A percentile compares a stretch with the other conserved stretches of the same genome.
These are phyloP conservation scores for Yarrowia galli DNA, from an alignment of 1,139 yeast species.

Conservation along the genomic window DNA sequence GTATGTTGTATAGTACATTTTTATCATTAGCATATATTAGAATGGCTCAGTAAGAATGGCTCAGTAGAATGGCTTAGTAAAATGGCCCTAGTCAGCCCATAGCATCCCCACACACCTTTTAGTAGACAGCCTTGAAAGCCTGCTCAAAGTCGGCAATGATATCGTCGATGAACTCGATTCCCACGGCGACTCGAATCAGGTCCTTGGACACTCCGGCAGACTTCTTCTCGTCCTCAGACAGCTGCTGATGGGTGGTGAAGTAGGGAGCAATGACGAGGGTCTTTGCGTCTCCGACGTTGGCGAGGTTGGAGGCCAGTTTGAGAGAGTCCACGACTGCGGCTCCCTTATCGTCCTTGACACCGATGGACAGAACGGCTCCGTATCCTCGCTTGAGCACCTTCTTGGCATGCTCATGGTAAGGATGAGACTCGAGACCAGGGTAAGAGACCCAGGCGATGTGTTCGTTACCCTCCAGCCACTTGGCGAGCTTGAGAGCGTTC, in stretches of 20 bases:
- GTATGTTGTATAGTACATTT: too few relatives aligned
- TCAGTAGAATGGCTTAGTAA: too few relatives aligned
- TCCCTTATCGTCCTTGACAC: constrained; percentile 70
- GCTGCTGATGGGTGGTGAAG: constrained; percentile 94
- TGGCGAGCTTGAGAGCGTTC: constrained; percentile 83
- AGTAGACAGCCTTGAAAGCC: constrained; percentile 58
- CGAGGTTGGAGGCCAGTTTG: constrained; percentile 86
- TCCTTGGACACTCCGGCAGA: constrained; percentile 88
- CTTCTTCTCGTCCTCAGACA: constrained; percentile 77
- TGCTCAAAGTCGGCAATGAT: constrained; percentile 86
- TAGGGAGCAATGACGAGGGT: constrained; percentile 95
- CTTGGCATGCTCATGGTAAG: constrained; percentile 80
- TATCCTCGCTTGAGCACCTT: constrained; percentile 79
- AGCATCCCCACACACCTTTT: neutral
- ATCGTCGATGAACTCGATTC: constrained; percentile 90
- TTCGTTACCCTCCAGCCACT: constrained; percentile 73
- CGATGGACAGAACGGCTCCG: constrained; percentile 89
- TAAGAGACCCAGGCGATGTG: constrained; percentile 89
- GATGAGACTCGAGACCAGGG: constrained; percentile 86
- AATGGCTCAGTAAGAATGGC: too few relatives aligned
- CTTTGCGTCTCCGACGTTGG: constrained; percentile 96
- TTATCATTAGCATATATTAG: too few relatives aligned
- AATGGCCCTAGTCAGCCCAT: too few relatives aligned
- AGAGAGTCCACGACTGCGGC: constrained; percentile 82
- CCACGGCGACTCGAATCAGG: constrained; percentile 85